Base-by-base conservation (phyloP, 805 yeast species). In the Nakazawaea ishiwadae region DNA sequence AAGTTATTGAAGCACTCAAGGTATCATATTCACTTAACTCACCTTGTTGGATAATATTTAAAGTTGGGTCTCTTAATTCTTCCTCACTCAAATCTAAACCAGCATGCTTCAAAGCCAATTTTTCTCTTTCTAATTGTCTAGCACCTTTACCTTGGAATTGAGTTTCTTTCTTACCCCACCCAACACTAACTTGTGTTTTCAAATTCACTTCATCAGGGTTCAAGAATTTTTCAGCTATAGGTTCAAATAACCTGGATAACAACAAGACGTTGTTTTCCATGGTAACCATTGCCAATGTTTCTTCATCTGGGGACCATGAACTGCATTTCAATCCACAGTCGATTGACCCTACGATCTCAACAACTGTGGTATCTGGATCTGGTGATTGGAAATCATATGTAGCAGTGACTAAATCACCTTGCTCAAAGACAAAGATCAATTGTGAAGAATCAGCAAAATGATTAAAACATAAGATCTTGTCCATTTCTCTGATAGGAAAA, bases 91-190 rank as follows among this genome's bases (percentile, higher is more conserved):
- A 64, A 49, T 77, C 84, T 45, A 82, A 60, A 16, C 90, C 93
- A 1, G 90, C 81, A 53, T 75, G 75, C 58, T 53, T 80, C 69
- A 75, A 60, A 2, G 79, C 74, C 39, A 57, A 58, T 43, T 65
- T 62, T 51, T 75, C 84, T 61, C 91, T 73, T 62, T 84, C 95
- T 46, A 76, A 55, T 6, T 84, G 88, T 53, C 81, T 82, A 23
- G 85, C 93, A 48, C 99, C 99, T 54, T 76, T 81, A 39, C 99
- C 99, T 61, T 84, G 80, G 61, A 93, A 93, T 63, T 93, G 99
- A 0, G 99, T 93, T 59, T 91, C 98, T 51, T 83, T 81, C 47
- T 84, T 85, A 55, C 99, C 99, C 99, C 99, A 93, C 19, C 99
- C 99, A 32, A 93, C 96, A 20, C 91, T 82, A 28, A 93, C 96